These are phyloP conservation scores for Sapria himalayana DNA, from an alignment of 345 rosid genomes.

Conservation along the genomic window DNA sequence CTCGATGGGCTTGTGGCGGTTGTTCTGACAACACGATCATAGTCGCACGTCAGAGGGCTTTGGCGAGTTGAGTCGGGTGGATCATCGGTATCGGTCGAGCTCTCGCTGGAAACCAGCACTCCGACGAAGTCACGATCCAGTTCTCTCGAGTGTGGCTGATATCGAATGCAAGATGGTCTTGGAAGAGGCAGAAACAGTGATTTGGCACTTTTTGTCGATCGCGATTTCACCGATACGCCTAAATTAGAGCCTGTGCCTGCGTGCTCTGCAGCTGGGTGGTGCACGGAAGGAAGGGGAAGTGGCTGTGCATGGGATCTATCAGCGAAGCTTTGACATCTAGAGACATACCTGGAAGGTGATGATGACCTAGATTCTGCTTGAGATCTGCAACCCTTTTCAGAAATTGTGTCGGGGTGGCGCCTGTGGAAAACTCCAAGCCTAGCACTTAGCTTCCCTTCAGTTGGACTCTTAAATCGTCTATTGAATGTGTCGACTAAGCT, in stretches of 20 bases:
- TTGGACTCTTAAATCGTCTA: conserved; percentile 31
- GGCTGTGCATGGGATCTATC: conserved; percentile 61
- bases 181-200: conserved; percentile 43
- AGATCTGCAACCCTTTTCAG: conserved; percentile 47
- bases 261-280: conserved; percentile 15
- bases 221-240: conserved; percentile 23
- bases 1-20: conserved; percentile 35
- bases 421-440: conserved; percentile 31
- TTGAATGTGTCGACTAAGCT: conserved; percentile 45
- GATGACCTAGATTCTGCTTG: conserved; percentile 50
- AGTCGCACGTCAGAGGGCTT: conserved; percentile 57
- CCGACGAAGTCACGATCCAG: conserved; percentile 41
- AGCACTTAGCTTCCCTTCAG: conserved; percentile 29
- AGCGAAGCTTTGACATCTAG: conserved; percentile 68
- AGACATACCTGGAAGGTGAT: conserved; percentile 48
- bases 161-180: conserved; percentile 27
- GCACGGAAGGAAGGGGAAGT: conserved; percentile 53
- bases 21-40: conserved; percentile 42
- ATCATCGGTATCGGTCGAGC: conserved; percentile 44
- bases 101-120: conserved; percentile 48
- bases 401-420: conserved; percentile 24
- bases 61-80: conserved; percentile 34
- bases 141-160: conserved; percentile 20
- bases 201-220: conserved; percentile 22
- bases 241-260: conserved; percentile 29